phyloP scores from a whole-genome alignment of 192 early-diverging fungal species.

The Backusella luteola region DNA sequence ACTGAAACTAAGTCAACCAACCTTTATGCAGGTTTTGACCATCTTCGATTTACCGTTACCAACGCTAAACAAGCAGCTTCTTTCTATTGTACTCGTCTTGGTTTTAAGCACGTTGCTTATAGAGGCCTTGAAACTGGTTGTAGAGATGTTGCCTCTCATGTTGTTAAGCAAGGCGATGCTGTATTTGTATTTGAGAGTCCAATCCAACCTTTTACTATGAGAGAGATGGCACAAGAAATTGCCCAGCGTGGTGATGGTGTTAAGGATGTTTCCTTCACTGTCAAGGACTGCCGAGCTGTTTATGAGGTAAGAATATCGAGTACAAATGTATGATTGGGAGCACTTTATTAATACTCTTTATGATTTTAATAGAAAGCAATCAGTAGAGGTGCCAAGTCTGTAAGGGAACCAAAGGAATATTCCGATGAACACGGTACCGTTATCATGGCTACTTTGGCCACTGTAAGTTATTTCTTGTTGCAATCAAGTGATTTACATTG shows the following conservation, averaged over 20 bases:
- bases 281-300: conserved; percentile 78
- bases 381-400: conserved; percentile 77
- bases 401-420: conserved; percentile 79
- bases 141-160: conserved; percentile 85
- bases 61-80: conserved; percentile 95
- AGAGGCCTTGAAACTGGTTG: conserved; percentile 93
- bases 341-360: too few relatives aligned
- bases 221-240: conserved; percentile 63
- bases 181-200: conserved; percentile 92
- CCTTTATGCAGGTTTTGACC: conserved; percentile 69
- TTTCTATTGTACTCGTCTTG: conserved; percentile 90
- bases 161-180: conserved; percentile 78
- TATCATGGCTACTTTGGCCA: conserved; percentile 88
- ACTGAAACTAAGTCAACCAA: conserved; percentile 14
- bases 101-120: conserved; percentile 92
- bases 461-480: conserved; percentile 37
- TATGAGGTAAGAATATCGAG: conserved; percentile 41
- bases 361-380: conserved; percentile 59
- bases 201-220: conserved; percentile 74
- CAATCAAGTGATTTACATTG: not conserved
- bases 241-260: conserved; percentile 91
- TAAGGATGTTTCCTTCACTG: conserved; percentile 93
- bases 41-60: conserved; percentile 85
- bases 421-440: conserved; percentile 86
- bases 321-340: not conserved